Evolutionary conservation across 306 rosid genomes (phyloP).

Genomic region (Mucuna pruriens): DNA sequence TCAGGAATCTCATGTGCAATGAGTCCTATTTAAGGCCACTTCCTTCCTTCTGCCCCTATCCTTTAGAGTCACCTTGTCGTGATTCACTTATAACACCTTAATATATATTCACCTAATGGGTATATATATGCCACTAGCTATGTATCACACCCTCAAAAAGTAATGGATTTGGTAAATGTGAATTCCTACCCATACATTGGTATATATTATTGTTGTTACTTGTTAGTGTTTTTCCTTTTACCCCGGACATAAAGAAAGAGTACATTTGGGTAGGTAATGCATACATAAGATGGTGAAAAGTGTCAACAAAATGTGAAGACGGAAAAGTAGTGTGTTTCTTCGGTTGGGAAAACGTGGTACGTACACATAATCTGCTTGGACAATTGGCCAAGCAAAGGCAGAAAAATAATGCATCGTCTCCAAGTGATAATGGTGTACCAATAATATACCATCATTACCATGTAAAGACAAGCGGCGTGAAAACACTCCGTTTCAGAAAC

Average conservation of each 20-base stretch:
- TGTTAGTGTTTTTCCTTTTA: neutral
- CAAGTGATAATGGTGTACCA: neutral
- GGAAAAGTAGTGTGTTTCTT: neutral
- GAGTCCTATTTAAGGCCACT: constrained; percentile 32
- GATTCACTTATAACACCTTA: neutral
- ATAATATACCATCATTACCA: neutral
- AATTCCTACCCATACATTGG: neutral
- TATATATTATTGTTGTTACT: constrained; percentile 2
- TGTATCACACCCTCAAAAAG: neutral
- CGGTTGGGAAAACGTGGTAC: constrained; percentile 17
- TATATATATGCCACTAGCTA: neutral
- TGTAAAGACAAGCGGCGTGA: neutral
- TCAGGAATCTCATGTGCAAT: constrained; percentile 40
- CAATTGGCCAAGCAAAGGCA: neutral
- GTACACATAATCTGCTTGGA: neutral
- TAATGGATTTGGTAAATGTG: neutral
- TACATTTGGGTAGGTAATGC: constrained; percentile 17
- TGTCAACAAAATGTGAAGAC: constrained; percentile 12
- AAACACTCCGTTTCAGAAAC: neutral
- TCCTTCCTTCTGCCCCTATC: constrained; percentile 25
- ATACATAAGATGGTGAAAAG: neutral
- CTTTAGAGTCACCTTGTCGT: constrained; percentile 6
- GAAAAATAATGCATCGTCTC: neutral
- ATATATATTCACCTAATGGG: neutral
- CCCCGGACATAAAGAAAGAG: neutral